These are phyloP conservation scores for Geotrichum carabidarum DNA, from an alignment of 1,139 yeast species.

Conservation along the genomic window DNA sequence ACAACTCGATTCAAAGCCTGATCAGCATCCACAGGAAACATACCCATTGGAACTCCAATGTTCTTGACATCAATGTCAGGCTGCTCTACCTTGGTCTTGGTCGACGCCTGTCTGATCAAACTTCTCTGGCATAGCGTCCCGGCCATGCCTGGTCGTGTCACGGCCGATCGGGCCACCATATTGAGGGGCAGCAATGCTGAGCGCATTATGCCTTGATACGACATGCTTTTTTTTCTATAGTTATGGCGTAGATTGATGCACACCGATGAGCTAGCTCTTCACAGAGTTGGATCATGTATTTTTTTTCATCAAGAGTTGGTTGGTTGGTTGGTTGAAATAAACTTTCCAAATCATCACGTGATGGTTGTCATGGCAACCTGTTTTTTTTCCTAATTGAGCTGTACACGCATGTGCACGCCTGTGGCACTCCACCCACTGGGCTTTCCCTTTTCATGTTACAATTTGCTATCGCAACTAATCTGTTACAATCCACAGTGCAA, in stretches of 20 bases:
- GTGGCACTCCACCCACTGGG: no score
- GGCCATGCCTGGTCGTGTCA: background rate
- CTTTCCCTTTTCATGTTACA: background rate
- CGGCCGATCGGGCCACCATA: background rate
- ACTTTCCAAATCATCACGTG: background rate
- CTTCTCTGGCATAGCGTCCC: background rate
- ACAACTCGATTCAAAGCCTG: no score
- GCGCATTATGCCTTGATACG: background rate
- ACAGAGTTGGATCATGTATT: background rate
- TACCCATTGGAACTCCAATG: constrained; percentile 30
- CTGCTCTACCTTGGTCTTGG: constrained; percentile 12
- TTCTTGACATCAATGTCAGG: constrained; percentile 26
- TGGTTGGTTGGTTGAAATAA: constrained; percentile 7
- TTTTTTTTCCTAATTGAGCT: no score
- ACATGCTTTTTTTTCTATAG: background rate
- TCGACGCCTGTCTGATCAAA: constrained; percentile 15
- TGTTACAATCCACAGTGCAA: background rate
- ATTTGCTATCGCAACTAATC: background rate
- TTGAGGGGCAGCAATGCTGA: constrained; percentile 1
- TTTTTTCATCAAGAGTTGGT: background rate
- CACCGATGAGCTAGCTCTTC: background rate
- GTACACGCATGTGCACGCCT: no score
- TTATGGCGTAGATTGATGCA: background rate
- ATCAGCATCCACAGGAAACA: constrained; percentile 12
- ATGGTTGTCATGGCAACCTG: background rate